Evolutionary conservation across 305 asterid genomes (phyloP).

Genomic region (Fraxinus paxiana): DNA sequence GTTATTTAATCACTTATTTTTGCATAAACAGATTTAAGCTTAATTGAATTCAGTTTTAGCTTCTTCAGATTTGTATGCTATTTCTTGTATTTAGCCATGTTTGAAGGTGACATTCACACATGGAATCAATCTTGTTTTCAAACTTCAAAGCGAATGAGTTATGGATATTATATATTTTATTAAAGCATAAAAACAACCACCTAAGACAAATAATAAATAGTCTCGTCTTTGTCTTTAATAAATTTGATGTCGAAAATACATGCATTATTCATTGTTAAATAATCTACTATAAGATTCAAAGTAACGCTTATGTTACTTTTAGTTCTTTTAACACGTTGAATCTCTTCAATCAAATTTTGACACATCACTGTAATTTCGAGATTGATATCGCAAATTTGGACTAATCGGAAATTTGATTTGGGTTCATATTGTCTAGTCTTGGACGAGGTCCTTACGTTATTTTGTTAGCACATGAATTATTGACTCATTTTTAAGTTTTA

Average conservation of each 20-base stretch:
- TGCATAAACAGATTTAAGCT: background rate
- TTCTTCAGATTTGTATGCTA: background rate
- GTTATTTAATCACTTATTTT: background rate
- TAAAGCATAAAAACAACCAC: background rate
- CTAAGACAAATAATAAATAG: background rate
- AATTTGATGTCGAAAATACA: background rate
- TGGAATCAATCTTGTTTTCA: background rate
- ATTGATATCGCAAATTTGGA: background rate
- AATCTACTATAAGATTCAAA: background rate
- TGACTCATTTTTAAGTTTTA: background rate
- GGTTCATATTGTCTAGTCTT: background rate
- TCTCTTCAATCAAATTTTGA: background rate
- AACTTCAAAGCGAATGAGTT: background rate
- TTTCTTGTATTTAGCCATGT: background rate
- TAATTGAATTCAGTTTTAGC: background rate
- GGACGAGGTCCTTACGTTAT: background rate
- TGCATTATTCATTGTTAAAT: background rate
- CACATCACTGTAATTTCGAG: background rate
- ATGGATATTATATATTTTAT: background rate
- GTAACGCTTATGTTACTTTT: background rate
- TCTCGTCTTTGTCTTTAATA: background rate
- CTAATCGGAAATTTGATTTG: background rate
- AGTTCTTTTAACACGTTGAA: background rate
- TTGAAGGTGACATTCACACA: background rate
- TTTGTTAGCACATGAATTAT: constrained; percentile 10